Evolutionary conservation across 208 protist species (phyloP).

Genomic region (Leishmania aethiopica): DNA sequence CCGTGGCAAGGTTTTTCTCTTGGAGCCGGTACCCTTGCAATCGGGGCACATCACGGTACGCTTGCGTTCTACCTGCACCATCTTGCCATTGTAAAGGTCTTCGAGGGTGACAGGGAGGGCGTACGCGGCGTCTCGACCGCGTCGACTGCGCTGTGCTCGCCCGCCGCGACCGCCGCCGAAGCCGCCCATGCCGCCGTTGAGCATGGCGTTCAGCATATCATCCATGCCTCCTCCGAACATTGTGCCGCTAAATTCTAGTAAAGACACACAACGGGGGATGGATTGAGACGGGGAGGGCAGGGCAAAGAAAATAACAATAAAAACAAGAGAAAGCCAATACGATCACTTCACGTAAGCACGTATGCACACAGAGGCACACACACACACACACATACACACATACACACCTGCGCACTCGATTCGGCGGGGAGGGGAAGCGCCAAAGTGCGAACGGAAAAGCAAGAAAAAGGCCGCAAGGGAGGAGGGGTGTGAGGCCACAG

Average conservation of each 20-base stretch:
- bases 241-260: not conserved
- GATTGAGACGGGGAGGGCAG: not conserved
- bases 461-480: not conserved
- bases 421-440: not conserved
- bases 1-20: slow-evolving; percentile 16
- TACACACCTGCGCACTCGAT: not conserved
- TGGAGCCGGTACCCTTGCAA: slow-evolving; percentile 72
- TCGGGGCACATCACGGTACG: slow-evolving; percentile 54
- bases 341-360: not conserved
- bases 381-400: not conserved
- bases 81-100: slow-evolving; percentile 85
- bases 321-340: not conserved
- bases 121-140: slow-evolving; percentile 29
- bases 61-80: slow-evolving; percentile 40
- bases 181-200: slow-evolving; percentile 43
- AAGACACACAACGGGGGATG: not conserved
- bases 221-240: slow-evolving; percentile 63
- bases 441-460: not conserved
- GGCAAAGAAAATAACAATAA: not conserved
- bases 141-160: slow-evolving; percentile 21
- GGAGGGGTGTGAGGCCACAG: not conserved
- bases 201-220: slow-evolving; percentile 77
- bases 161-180: slow-evolving; percentile 7
- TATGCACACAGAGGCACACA: not conserved
- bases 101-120: slow-evolving; percentile 68